Evolutionary conservation across 306 rosid species (phyloP), one percentile per base, ranked within the genome.

Genomic region (Acacia crassicarpa): DNA sequence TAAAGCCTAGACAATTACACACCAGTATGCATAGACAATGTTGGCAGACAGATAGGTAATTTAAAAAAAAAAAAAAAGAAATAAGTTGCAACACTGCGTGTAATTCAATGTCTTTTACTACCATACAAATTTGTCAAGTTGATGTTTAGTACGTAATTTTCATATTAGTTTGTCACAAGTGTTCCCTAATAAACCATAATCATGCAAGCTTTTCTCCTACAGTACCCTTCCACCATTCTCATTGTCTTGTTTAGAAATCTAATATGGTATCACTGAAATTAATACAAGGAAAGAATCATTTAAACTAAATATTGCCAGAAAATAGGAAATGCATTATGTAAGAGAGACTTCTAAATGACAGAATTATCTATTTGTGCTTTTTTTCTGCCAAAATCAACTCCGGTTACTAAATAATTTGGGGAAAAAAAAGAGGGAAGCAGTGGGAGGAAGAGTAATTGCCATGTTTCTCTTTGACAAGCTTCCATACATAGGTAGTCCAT

Each of bases 401-500:
- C 32, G 41, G 4, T 25, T 63, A 1, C 10, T 27, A 63, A 63
- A 30, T 30, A 1, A 30, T 63, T 16, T 7, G 6, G 11, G 2
- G 3, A 6, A 3, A 6, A 6, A 30, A 63, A 27, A 5, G 12
- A 2, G 41, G 69, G 20, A 63, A 63, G 69, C 40, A 62, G 69
- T 8, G 16, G 9, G 69, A 30, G 20, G 41, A 14, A 63, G 41
- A 32, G n/a, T 63, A 63, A 14, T 63, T 63, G 69, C 22, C 9
- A 30, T 63, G 69, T 63, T 63, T 5, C 19, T 27, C n/a, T 62
- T 62, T 27, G 68, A 62, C 68, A 27, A 27, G 68, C 68, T 22
- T 79, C 76, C 41, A 43, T 53, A 53, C 82, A 78, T 51, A 44
- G 61, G 62, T 44, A 25, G n/a, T 54, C 22, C 65, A 59, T 44